Conservation (phyloP, 345 rosid genomes). For the Crucihimalaya himalaica region DNA sequence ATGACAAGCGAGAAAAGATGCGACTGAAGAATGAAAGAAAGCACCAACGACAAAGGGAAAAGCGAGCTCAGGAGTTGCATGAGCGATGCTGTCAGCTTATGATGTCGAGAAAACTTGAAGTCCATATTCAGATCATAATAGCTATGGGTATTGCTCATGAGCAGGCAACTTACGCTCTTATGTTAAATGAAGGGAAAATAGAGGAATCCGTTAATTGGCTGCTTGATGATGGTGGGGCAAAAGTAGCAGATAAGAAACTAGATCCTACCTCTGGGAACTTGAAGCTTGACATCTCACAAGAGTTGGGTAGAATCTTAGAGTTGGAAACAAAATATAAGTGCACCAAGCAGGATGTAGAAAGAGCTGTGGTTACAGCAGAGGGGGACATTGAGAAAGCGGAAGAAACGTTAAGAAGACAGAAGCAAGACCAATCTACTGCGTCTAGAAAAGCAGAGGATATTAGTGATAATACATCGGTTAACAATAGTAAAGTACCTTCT, state of each 20-base stretch:
- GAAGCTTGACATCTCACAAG: conserved; percentile 82
- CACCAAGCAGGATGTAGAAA: conserved; percentile 85
- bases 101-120: conserved; percentile 89
- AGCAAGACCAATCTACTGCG: conserved; percentile 57
- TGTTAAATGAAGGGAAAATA: conserved; percentile 82
- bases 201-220: conserved; percentile 87
- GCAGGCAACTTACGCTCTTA: conserved; percentile 79
- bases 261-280: conserved; percentile 59
- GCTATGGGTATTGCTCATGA: conserved; percentile 87
- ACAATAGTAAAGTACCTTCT: conserved; percentile 39
- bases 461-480: conserved; percentile 50
- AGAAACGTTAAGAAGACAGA: conserved; percentile 52
- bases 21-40: conserved; percentile 91
- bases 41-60: conserved; percentile 93
- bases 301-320: conserved; percentile 67
- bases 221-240: conserved; percentile 61
- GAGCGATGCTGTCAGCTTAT: conserved; percentile 78
- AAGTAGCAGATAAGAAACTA: conserved; percentile 55
- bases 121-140: conserved; percentile 76
- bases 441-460: conserved; percentile 60
- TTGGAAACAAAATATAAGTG: conserved; percentile 68
- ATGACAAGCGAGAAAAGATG: conserved; percentile 83
- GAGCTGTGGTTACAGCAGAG: conserved; percentile 68
- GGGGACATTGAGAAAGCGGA: conserved; percentile 82
- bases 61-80: conserved; percentile 85